phyloP scores from a whole-genome alignment of 2,329 filamentous ascomycete genomes.

The Lomentospora prolificans region DNA sequence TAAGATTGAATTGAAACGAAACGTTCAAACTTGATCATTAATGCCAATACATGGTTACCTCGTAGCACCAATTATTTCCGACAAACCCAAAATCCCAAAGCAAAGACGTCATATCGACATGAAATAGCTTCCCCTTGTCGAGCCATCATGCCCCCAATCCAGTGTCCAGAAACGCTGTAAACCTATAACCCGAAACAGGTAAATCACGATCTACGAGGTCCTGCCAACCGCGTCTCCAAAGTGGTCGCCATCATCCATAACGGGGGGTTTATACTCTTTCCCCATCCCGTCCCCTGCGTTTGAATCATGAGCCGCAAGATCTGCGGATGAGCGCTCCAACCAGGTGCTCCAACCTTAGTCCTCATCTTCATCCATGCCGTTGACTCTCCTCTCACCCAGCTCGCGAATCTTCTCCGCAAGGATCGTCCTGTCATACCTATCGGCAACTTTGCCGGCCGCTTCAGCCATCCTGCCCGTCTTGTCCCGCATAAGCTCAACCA shows the following conservation, averaged over 20 bases:
- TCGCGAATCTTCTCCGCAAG: constrained; percentile 87
- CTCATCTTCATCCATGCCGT: constrained; percentile 47
- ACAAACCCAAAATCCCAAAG: not conserved
- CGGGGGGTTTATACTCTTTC: too few relatives aligned
- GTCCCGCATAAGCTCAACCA: constrained; percentile 79
- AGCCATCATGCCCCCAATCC: not conserved
- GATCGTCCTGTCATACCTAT: constrained; percentile 69
- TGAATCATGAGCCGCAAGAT: constrained; percentile 9
- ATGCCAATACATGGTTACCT: not conserved
- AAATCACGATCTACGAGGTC: not conserved
- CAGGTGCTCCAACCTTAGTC: constrained; percentile 17
- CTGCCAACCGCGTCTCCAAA: not conserved
- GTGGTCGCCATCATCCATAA: not conserved
- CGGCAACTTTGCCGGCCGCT: constrained; percentile 80
- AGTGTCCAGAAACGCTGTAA: not conserved
- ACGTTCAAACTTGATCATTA: not conserved
- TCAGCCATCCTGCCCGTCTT: constrained; percentile 81
- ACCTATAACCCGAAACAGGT: not conserved
- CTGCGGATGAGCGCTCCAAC: not conserved
- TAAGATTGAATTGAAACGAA: not conserved
- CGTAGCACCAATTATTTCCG: not conserved
- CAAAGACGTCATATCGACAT: not conserved
- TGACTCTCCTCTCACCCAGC: constrained; percentile 60
- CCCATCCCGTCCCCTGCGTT: not conserved
- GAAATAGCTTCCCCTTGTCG: not conserved